Conservation (phyloP, 2,329 filamentous ascomycete species). For the Pseudocercospora ulei region DNA sequence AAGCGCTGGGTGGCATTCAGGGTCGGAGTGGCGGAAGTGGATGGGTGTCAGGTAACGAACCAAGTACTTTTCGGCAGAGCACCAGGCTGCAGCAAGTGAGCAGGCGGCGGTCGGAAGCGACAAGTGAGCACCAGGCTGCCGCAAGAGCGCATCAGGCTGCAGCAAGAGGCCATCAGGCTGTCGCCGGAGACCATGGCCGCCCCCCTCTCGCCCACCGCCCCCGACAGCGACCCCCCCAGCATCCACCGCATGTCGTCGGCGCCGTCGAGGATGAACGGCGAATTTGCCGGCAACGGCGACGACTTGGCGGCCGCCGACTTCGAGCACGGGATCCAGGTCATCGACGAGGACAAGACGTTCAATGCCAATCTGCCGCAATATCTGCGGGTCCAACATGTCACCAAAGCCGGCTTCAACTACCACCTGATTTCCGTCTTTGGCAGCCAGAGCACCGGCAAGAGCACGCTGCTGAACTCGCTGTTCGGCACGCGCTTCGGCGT, state of each 20-base stretch:
- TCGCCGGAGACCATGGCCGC: conserved; percentile 13
- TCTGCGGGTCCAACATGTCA: conserved; percentile 66
- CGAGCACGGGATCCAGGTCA: conserved; percentile 91
- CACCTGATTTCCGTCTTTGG: conserved; percentile 98
- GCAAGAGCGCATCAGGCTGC: too few species aligned
- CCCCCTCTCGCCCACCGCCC: conserved; percentile 5
- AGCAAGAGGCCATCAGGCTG: too few species aligned
- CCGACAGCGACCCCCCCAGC: conserved; percentile 11
- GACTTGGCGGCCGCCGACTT: conserved; percentile 59
- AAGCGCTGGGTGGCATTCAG: too few species aligned
- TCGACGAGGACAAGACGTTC: conserved; percentile 93
- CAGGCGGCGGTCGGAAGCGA: too few species aligned
- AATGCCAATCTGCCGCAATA: conserved; percentile 80
- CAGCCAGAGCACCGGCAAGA: conserved; percentile 97
- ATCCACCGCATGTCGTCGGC: conserved; percentile 30
- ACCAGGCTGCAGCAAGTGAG: too few species aligned
- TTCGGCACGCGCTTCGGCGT: conserved; percentile 95
- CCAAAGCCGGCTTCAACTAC: conserved; percentile 93
- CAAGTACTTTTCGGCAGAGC: too few species aligned
- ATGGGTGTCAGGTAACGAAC: too few species aligned
- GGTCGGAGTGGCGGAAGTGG: neutral
- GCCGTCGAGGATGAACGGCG: conserved; percentile 51
- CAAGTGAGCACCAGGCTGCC: too few species aligned
- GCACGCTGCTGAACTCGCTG: conserved; percentile 87
- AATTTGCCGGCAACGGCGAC: conserved; percentile 63